Evolutionary conservation across 2,329 filamentous ascomycete genomes (phyloP).

Genomic region (Coleophoma eucalyptorum): DNA sequence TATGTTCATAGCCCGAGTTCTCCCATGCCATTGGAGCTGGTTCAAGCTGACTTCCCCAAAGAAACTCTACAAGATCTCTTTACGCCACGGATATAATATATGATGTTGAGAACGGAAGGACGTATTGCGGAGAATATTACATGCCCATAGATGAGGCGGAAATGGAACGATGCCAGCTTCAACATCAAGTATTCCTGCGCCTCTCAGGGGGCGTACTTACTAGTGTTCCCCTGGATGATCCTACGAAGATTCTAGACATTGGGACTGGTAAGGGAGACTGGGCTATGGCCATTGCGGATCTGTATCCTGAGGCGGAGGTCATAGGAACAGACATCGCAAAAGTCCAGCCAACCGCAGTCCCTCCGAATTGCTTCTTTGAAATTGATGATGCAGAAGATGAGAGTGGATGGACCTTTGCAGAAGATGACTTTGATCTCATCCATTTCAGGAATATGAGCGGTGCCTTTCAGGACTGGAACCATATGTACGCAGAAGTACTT

Average conservation of each 20-base stretch:
- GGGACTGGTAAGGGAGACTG: slow-evolving; percentile 61
- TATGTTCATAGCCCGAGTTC: slow-evolving; percentile 2
- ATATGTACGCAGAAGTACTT: slow-evolving; percentile 50
- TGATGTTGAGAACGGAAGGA: slow-evolving; percentile 43
- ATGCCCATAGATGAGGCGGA: slow-evolving; percentile 28
- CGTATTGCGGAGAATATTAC: slow-evolving; percentile 43
- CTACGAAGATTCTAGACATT: slow-evolving; percentile 35
- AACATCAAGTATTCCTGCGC: slow-evolving; percentile 21
- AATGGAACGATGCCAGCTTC: slow-evolving; percentile 22
- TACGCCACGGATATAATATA: slow-evolving; percentile 24
- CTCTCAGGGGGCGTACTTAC: slow-evolving; percentile 23
- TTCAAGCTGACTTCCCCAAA: slow-evolving; percentile 3
- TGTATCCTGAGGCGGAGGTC: slow-evolving; percentile 43
- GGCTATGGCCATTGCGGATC: slow-evolving; percentile 56
- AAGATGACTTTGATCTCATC: slow-evolving; percentile 54
- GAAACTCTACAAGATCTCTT: slow-evolving; percentile 26
- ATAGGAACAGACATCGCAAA: slow-evolving; percentile 57
- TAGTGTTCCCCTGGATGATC: slow-evolving; percentile 32
- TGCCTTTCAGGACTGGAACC: slow-evolving; percentile 50
- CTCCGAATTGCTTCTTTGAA: slow-evolving; percentile 60
- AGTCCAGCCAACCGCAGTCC: slow-evolving; percentile 55
- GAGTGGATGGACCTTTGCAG: slow-evolving; percentile 46
- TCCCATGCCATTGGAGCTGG: neutral
- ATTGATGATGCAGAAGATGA: slow-evolving; percentile 52
- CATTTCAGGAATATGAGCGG: slow-evolving; percentile 57